Percentiles rank a stretch among this genome's conserved stretches.
Conservation (phyloP, 2,329 filamentous ascomycete genomes). For the Ophiostoma quercus region DNA sequence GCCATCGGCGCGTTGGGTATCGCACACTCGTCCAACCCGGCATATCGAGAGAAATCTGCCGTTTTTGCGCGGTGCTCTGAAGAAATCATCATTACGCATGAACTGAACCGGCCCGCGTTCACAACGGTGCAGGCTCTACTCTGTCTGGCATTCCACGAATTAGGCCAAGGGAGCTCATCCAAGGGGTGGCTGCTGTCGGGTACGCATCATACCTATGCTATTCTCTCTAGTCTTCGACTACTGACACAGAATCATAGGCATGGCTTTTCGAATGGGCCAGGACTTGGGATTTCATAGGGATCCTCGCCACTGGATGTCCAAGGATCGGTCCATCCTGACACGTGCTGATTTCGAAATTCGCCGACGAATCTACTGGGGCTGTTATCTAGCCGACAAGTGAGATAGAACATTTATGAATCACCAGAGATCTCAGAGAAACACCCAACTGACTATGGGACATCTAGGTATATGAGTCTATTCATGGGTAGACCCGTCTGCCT, state of each 20-base stretch:
- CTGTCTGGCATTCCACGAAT: neutral
- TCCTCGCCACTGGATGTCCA: conserved; percentile 4
- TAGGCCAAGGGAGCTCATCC: neutral
- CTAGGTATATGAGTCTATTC: conserved; percentile 6
- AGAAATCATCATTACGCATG: conserved; percentile 4
- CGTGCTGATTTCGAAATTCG: conserved; percentile 1
- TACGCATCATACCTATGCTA: neutral
- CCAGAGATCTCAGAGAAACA: neutral
- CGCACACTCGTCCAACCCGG: neutral
- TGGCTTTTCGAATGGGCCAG: conserved; percentile 8
- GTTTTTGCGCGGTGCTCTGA: neutral
- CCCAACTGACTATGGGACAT: neutral
- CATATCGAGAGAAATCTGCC: neutral
- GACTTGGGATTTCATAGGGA: conserved; percentile 1
- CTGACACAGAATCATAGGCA: neutral
- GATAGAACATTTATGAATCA: neutral
- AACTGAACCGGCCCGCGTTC: neutral
- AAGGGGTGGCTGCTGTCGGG: conserved; percentile 5
- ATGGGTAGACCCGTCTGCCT: neutral
- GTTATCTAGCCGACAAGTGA: neutral
- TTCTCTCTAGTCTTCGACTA: neutral
- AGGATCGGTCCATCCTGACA: conserved; percentile 5
- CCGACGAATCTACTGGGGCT: conserved; percentile 2
- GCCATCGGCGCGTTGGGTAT: conserved; percentile 1
- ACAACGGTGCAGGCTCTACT: conserved; percentile 1